Base-by-base conservation (phyloP, 768 basidiomycete species). In the Clavaria fumosa region DNA sequence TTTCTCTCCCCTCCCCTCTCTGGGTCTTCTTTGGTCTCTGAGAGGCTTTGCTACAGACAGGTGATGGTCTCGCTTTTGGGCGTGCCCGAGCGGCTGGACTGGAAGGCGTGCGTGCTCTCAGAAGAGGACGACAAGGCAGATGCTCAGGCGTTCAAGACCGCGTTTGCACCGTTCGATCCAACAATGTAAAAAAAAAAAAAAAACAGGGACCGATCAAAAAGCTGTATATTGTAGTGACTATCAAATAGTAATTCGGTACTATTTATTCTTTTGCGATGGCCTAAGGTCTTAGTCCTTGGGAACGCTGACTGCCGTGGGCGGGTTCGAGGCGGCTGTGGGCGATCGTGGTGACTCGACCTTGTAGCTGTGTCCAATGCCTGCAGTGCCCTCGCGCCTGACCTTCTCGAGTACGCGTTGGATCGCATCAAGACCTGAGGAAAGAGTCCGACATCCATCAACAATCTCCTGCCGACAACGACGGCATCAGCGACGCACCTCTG, bases 71-170 rank as follows among this genome's bases (percentile, higher is more conserved):
- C 70, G 23, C 55, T 96, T n/a, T 51, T 97, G 38, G 75, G 67
- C 11, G 70, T 73, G 38, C 76, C 78, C 1, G 73, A 88, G 14
- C 69, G 93, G 33, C 61, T 81, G 35, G 91, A 97, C 50, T 99
- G 93, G 93, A 93, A 88, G 53, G 70, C 67, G 1, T 99, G 93
- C 52, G 63, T 70, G 48, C 69, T 86, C 44, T 58, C 75, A 6
- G 88, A 93, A 41, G 80, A 76, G 10, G 84, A 89, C 48, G 93
- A 97, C 51, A 78, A 63, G 50, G 72, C 69, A 7, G 93, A 97
- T 53, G 84, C 75, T 1, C 61, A 75, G 41, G 67, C 70, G 31
- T 95, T 99, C 60, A 96, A 91, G 51, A 57, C 65, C 23, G 85
- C 80, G 2, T 95, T 95, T 51, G 64, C 72, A 5, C 57, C 72